phyloP scores from a whole-genome alignment of 768 basidiomycete species.

The Sporobolomyces pararoseus region DNA sequence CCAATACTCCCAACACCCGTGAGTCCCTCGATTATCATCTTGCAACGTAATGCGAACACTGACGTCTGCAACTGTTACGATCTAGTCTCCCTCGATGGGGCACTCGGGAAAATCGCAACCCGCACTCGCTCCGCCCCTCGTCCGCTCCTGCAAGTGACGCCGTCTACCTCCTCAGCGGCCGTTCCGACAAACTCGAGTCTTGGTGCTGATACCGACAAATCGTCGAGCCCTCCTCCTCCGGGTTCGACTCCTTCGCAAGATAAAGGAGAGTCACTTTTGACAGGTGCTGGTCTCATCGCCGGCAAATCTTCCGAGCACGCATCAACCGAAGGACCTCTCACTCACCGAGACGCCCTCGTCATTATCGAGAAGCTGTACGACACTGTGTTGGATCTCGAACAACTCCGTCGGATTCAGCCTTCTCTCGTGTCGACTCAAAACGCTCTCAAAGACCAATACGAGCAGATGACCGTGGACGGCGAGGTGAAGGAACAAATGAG shows the following conservation, averaged over 20 bases:
- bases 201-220: constrained; percentile 33
- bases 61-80: too few relatives aligned
- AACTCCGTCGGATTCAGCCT: constrained; percentile 74
- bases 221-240: constrained; percentile 10
- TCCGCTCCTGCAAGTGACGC: constrained; percentile 80
- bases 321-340: constrained; percentile 54
- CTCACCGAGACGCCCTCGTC: constrained; percentile 69
- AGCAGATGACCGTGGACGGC: constrained; percentile 42
- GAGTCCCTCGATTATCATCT: too few relatives aligned
- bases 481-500: constrained; percentile 27
- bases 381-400: constrained; percentile 74
- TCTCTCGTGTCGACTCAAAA: neutral
- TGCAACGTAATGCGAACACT: too few relatives aligned
- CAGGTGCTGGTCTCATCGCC: constrained; percentile 34
- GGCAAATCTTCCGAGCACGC: neutral
- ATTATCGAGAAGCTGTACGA: constrained; percentile 84
- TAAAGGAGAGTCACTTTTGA: constrained; percentile 26
- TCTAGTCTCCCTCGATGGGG: constrained; percentile 70
- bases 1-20: constrained; percentile 58
- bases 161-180: constrained; percentile 51
- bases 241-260: neutral
- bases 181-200: constrained; percentile 51
- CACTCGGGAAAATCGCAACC: constrained; percentile 88
- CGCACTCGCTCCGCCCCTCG: constrained; percentile 94
- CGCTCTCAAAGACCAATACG: constrained; percentile 10